A percentile compares a stretch with the other conserved stretches of the same genome.
Evolutionary conservation across 768 basidiomycete species (phyloP).

Genomic region (Russula olivacea): DNA sequence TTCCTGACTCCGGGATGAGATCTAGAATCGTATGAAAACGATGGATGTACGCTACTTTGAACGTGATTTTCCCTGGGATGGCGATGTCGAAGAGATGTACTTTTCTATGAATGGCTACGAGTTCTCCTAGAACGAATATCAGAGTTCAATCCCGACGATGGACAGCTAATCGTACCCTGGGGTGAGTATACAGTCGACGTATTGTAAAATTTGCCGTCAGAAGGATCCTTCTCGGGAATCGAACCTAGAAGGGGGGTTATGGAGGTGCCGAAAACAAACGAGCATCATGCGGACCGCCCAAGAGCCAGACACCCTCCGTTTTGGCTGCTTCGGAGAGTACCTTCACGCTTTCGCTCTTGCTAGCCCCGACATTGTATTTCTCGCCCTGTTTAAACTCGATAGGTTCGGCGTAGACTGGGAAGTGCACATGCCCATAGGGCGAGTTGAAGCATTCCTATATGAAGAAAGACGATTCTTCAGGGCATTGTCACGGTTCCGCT

Average conservation of each 20-base stretch:
- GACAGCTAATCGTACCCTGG: constrained; percentile 40
- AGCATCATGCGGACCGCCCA: constrained; percentile 60
- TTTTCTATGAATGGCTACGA: constrained; percentile 87
- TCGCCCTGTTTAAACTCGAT: constrained; percentile 58
- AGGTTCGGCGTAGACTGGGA: constrained; percentile 77
- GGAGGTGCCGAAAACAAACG: neutral
- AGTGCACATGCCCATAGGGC: constrained; percentile 73
- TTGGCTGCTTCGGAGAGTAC: constrained; percentile 80
- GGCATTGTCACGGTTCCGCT: neutral
- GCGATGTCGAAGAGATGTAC: constrained; percentile 98
- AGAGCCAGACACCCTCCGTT: constrained; percentile 76
- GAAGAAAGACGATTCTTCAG: neutral
- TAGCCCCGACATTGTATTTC: constrained; percentile 49
- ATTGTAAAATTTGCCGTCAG: constrained; percentile 75
- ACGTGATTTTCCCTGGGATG: constrained; percentile 85
- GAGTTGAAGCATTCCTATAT: constrained; percentile 79
- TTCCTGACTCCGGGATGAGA: constrained; percentile 47
- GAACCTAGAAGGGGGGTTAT: constrained; percentile 54
- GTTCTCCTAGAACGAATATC: constrained; percentile 49
- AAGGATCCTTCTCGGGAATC: constrained; percentile 76
- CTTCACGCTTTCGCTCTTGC: constrained; percentile 68
- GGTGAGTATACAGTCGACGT: constrained; percentile 90
- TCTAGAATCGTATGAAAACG: neutral
- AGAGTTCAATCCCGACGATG: neutral
- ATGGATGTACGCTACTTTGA: constrained; percentile 50